Percentiles rank a stretch among this genome's conserved stretches.
Conservation (phyloP, 2,329 filamentous ascomycete genomes). For the Pseudophaeomoniella oleicola region DNA sequence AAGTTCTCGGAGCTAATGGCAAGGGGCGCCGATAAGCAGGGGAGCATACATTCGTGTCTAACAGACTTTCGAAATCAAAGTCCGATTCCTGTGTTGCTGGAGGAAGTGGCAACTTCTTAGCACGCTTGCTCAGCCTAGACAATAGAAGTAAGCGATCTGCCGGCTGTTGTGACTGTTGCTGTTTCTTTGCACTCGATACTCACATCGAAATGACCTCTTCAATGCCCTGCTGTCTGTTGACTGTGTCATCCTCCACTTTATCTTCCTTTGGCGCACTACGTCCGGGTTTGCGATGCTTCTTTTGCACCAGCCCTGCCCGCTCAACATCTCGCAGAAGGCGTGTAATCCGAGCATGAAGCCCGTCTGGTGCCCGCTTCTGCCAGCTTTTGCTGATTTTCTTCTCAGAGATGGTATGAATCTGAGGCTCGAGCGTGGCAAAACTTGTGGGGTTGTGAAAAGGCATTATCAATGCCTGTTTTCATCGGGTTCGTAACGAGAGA, state of each 20-base stretch:
- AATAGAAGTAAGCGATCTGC: not conserved
- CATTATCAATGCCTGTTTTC: too few relatives aligned
- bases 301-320: not conserved
- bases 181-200: constrained; percentile 2
- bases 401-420: not conserved
- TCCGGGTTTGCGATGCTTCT: not conserved
- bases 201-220: not conserved
- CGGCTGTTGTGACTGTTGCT: constrained; percentile 1
- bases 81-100: constrained; percentile 3
- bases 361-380: not conserved
- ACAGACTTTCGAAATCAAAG: constrained; percentile 4
- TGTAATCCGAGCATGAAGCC: not conserved
- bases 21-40: too few relatives aligned
- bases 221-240: not conserved
- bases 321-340: not conserved
- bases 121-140: constrained; percentile 3
- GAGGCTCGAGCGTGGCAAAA: not conserved
- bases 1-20: too few relatives aligned
- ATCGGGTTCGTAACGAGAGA: too few relatives aligned
- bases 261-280: not conserved
- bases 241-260: not conserved
- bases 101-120: constrained; percentile 4
- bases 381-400: not conserved
- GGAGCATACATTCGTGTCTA: constrained; percentile 1
- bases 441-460: not conserved